phyloP scores from a whole-genome alignment of 2,329 filamentous ascomycete species.

The Pseudogymnoascus sp. region DNA sequence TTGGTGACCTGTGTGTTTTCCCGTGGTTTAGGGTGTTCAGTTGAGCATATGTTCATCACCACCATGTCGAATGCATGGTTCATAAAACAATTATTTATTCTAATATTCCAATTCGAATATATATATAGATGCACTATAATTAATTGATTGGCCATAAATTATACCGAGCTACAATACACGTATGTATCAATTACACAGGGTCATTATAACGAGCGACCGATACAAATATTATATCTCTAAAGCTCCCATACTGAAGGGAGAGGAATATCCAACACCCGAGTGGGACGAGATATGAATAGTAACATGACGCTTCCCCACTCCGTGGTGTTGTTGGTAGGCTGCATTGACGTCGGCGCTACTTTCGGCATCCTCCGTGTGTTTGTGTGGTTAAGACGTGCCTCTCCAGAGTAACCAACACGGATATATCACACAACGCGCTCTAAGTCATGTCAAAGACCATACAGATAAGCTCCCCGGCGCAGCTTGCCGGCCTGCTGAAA shows the following conservation, averaged over 20 bases:
- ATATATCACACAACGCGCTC: background rate
- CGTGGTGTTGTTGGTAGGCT: background rate
- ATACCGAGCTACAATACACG: too few relatives aligned
- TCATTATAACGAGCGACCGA: background rate
- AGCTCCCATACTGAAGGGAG: background rate
- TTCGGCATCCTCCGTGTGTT: background rate
- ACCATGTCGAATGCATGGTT: background rate
- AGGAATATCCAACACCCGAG: background rate
- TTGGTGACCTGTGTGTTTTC: background rate
- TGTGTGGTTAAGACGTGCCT: background rate
- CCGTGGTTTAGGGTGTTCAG: background rate
- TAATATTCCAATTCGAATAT: background rate
- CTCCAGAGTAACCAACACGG: background rate
- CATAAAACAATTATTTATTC: background rate
- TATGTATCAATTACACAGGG: background rate
- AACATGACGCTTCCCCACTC: background rate
- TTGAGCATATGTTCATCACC: background rate
- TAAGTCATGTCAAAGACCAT: conserved; percentile 29
- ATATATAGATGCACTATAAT: background rate
- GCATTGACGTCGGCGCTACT: background rate
- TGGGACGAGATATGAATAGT: background rate
- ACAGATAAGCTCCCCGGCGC: conserved; percentile 46
- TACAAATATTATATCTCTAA: background rate
- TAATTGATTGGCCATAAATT: background rate
- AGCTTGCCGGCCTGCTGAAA: conserved; percentile 61